Conservation (phyloP, 305 asterid genomes). For the Nicotiana rustica region DNA sequence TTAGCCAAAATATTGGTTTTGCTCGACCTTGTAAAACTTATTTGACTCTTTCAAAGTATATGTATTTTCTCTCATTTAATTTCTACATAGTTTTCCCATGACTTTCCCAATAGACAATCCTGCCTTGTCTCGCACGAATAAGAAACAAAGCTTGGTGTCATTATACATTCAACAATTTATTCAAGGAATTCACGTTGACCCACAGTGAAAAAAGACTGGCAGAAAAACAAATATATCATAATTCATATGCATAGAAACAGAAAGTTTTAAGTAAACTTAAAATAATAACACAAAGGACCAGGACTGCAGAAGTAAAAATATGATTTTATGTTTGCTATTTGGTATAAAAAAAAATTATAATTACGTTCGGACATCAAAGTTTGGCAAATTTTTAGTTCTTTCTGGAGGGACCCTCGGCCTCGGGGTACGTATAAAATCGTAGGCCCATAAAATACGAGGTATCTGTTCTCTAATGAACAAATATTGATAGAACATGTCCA, state of each 20-base stretch:
- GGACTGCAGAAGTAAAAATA: no score
- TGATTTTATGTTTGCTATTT: no score
- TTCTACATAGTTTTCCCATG: conserved; percentile 36
- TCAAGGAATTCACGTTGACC: neutral
- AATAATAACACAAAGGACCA: no score
- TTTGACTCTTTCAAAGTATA: neutral
- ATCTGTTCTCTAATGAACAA: neutral
- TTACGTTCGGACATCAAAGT: no score
- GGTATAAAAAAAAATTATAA: no score
- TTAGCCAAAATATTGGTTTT: neutral
- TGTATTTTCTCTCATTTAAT: neutral
- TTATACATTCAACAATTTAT: no score
- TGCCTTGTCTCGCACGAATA: neutral
- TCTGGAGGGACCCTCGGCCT: neutral
- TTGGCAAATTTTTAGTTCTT: no score
- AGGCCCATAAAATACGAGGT: neutral
- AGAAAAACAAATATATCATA: neutral
- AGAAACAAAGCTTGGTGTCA: neutral
- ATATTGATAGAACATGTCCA: neutral
- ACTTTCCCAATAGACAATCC: neutral
- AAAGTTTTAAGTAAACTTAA: no score
- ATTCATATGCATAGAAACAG: neutral
- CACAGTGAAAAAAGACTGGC: neutral
- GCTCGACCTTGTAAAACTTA: neutral
- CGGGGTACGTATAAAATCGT: no score